Conservation (phyloP, 345 rosid species). For the Alliaria petiolata region DNA sequence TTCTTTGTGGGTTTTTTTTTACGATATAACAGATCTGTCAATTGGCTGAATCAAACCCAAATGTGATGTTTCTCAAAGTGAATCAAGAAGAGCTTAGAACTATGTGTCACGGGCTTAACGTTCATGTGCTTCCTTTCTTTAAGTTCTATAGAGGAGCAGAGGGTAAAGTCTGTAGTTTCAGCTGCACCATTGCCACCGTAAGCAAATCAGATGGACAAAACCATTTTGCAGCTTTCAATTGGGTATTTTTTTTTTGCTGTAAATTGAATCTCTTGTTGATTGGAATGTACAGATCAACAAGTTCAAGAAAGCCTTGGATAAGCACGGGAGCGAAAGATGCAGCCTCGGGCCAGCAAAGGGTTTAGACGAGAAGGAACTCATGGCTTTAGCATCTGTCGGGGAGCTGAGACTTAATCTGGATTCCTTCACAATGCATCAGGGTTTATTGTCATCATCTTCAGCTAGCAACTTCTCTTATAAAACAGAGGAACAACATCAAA, state of each 20-base stretch:
- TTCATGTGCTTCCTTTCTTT: constrained; percentile 80
- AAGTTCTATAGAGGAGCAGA: constrained; percentile 70
- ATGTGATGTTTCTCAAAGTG: constrained; percentile 60
- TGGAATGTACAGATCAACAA: constrained; percentile 50
- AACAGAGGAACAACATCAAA: constrained; percentile 11
- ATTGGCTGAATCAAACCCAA: constrained; percentile 63
- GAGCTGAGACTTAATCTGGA: constrained; percentile 29
- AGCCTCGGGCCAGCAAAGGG: constrained; percentile 54
- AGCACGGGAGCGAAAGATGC: constrained; percentile 42
- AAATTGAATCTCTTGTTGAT: not conserved
- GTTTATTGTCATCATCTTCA: not conserved
- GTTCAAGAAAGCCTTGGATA: constrained; percentile 60
- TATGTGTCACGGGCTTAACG: constrained; percentile 59
- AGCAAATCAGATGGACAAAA: not conserved
- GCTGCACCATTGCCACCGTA: constrained; percentile 67
- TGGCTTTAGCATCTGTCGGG: constrained; percentile 30
- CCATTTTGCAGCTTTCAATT: not conserved
- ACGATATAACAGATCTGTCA: constrained; percentile 57
- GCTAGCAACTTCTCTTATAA: not conserved
- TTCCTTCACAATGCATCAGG: not conserved
- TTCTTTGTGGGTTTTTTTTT: not conserved
- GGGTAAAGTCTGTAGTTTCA: constrained; percentile 70
- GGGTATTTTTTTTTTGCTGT: not conserved
- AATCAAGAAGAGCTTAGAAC: constrained; percentile 60
- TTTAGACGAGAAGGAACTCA: constrained; percentile 42